Conservation (phyloP, 805 yeast genomes). For the Clavispora santaluciae region DNA sequence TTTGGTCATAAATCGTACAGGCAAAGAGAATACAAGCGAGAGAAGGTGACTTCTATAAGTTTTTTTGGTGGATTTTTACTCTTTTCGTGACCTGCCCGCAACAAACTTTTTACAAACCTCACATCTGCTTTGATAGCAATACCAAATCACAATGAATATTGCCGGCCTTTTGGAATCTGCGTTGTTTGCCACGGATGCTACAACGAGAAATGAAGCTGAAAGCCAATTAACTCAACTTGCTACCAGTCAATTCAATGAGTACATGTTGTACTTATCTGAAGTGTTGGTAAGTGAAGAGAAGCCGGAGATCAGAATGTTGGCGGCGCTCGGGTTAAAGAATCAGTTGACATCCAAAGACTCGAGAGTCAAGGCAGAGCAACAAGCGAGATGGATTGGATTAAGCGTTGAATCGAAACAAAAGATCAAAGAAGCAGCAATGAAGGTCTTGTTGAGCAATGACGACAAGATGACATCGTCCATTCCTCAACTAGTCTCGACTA, state of each 20-base stretch:
- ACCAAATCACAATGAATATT: slow-evolving; percentile 47
- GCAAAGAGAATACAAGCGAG: background rate
- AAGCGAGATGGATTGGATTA: slow-evolving; percentile 70
- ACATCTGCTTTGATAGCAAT: background rate
- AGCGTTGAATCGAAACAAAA: slow-evolving; percentile 51
- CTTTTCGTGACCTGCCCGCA: background rate
- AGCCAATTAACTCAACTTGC: slow-evolving; percentile 67
- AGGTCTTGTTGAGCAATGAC: slow-evolving; percentile 58
- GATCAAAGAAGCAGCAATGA: slow-evolving; percentile 58
- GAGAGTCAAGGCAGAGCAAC: slow-evolving; percentile 51
- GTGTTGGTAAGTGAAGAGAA: slow-evolving; percentile 66
- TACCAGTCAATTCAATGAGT: slow-evolving; percentile 69
- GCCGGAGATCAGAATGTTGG: slow-evolving; percentile 84
- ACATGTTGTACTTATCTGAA: slow-evolving; percentile 62
- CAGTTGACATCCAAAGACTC: slow-evolving; percentile 79
- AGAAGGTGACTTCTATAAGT: background rate
- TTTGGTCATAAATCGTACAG: background rate
- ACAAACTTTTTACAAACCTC: background rate
- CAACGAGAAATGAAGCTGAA: slow-evolving; percentile 72
- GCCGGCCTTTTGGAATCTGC: slow-evolving; percentile 70
- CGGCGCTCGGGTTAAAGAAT: slow-evolving; percentile 84
- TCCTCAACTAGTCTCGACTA: slow-evolving; percentile 93
- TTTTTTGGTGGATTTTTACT: background rate
- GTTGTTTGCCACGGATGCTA: slow-evolving; percentile 61
- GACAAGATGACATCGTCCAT: slow-evolving; percentile 81